Percentiles rank a stretch among this genome's conserved stretches.
These are phyloP conservation scores for Barnettozyma sp. DNA, from an alignment of 805 yeast species.

Conservation along the genomic window DNA sequence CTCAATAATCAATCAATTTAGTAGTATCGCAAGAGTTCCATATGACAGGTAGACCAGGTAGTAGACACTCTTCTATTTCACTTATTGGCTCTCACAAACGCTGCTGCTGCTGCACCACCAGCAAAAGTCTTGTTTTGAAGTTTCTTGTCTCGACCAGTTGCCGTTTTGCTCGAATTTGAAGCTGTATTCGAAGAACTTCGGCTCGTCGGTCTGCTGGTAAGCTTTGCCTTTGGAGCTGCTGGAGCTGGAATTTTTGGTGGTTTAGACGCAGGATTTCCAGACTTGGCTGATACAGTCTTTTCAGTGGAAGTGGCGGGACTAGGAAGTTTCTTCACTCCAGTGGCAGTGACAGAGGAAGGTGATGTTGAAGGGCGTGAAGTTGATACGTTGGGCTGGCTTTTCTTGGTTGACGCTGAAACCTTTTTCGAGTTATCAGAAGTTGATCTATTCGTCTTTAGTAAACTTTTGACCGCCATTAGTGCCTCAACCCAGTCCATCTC, in stretches of 20 bases:
- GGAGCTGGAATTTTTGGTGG: conserved; percentile 7
- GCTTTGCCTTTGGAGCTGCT: conserved; percentile 3
- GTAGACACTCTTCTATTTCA: conserved; percentile 2
- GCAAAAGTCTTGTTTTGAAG: conserved; percentile 25
- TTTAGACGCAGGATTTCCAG: conserved; percentile 7
- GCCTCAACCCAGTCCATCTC: conserved; percentile 64
- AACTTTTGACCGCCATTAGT: conserved; percentile 55
- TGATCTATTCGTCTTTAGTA: conserved; percentile 28
- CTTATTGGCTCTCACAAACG: conserved; percentile 18
- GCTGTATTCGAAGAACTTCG: conserved; percentile 6
- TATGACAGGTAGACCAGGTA: too few species aligned
- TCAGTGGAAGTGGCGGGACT: neutral
- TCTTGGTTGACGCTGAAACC: neutral
- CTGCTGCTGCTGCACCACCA: conserved; percentile 32
- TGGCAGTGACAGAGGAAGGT: too few species aligned
- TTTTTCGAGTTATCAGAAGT: neutral
- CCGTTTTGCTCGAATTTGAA: conserved; percentile 8
- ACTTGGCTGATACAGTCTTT: conserved; percentile 14
- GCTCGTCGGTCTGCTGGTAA: conserved; percentile 3
- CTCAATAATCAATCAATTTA: too few species aligned
- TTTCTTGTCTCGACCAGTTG: conserved; percentile 13
- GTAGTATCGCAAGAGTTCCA: too few species aligned
- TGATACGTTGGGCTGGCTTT: neutral
- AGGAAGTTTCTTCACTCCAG: neutral
- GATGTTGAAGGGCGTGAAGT: conserved; percentile 9